Evolutionary conservation across 2,329 filamentous ascomycete genomes (phyloP).

Genomic region (Macrophomina pseudophaseolina): DNA sequence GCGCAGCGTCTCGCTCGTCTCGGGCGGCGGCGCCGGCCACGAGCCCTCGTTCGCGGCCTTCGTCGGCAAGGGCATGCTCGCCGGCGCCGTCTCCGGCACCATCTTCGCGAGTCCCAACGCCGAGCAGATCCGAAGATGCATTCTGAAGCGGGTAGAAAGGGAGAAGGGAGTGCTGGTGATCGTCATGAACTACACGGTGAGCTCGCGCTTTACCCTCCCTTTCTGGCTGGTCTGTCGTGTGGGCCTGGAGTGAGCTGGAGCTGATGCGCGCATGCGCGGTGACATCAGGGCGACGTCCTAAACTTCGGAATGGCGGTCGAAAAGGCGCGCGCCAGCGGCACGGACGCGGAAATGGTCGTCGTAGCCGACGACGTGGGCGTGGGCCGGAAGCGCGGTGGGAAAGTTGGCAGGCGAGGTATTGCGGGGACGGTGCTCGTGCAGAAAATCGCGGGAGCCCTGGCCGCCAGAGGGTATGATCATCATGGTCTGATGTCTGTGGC

Average conservation of each 20-base stretch:
- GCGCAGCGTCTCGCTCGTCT: constrained; percentile 77
- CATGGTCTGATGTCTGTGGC: neutral
- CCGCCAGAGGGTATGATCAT: constrained; percentile 66
- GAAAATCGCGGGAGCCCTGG: constrained; percentile 85
- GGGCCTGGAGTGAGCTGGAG: neutral
- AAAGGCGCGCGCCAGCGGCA: constrained; percentile 81
- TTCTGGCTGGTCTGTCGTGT: neutral
- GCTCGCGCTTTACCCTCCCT: neutral
- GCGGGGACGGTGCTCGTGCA: constrained; percentile 90
- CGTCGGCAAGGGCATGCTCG: constrained; percentile 80
- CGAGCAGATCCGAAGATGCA: constrained; percentile 79
- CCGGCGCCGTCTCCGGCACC: constrained; percentile 82
- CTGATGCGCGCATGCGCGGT: neutral
- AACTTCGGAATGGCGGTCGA: constrained; percentile 95
- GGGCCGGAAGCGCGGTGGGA: constrained; percentile 79
- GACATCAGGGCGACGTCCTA: constrained; percentile 61
- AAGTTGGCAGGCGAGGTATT: constrained; percentile 88
- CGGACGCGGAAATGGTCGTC: constrained; percentile 84
- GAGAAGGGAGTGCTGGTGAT: constrained; percentile 81
- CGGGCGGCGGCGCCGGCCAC: constrained; percentile 87
- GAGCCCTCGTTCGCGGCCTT: constrained; percentile 87
- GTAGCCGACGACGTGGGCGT: constrained; percentile 93
- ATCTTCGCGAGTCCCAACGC: constrained; percentile 84
- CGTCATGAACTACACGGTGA: constrained; percentile 89
- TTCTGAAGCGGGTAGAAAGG: constrained; percentile 73